Conservation (phyloP, 2,329 filamentous ascomycete species). For the Sordariomycetes sp. region DNA sequence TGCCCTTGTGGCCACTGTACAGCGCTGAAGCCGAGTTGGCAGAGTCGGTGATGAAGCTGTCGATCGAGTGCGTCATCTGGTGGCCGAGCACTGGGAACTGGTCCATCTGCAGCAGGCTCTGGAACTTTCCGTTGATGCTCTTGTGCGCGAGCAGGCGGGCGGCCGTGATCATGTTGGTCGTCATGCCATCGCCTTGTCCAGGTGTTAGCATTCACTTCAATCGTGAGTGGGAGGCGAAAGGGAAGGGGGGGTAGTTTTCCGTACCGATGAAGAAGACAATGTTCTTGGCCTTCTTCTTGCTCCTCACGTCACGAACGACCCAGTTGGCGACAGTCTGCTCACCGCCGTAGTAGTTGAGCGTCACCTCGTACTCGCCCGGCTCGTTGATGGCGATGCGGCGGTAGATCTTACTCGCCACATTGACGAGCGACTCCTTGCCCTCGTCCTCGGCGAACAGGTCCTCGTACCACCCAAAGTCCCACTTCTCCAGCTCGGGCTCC, state of each 20-base stretch:
- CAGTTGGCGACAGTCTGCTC: conserved; percentile 62
- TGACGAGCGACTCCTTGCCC: conserved; percentile 56
- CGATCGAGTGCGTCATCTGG: conserved; percentile 80
- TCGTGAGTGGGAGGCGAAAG: too few relatives aligned
- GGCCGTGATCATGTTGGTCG: conserved; percentile 66
- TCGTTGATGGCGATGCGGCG: conserved; percentile 63
- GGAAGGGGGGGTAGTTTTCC: not conserved
- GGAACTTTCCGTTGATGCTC: conserved; percentile 74
- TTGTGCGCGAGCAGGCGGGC: conserved; percentile 72
- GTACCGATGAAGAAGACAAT: conserved; percentile 70
- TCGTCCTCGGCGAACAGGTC: conserved; percentile 69
- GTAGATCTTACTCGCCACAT: conserved; percentile 70
- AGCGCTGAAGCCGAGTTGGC: conserved; percentile 75
- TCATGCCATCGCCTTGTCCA: conserved; percentile 39
- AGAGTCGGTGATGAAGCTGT: conserved; percentile 75
- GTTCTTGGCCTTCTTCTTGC: conserved; percentile 68
- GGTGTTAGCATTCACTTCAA: not conserved
- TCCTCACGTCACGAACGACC: conserved; percentile 58
- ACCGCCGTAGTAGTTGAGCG: conserved; percentile 60
- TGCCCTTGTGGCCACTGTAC: conserved; percentile 74
- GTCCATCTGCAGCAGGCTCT: conserved; percentile 63
- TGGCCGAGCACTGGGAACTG: conserved; percentile 77
- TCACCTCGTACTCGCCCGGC: conserved; percentile 68
- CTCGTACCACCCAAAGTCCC: conserved; percentile 78
- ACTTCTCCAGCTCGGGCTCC: conserved; percentile 64